phyloP scores from a whole-genome alignment of 495 filamentous ascomycete genomes.

The Barbatosphaeria neglecta region DNA sequence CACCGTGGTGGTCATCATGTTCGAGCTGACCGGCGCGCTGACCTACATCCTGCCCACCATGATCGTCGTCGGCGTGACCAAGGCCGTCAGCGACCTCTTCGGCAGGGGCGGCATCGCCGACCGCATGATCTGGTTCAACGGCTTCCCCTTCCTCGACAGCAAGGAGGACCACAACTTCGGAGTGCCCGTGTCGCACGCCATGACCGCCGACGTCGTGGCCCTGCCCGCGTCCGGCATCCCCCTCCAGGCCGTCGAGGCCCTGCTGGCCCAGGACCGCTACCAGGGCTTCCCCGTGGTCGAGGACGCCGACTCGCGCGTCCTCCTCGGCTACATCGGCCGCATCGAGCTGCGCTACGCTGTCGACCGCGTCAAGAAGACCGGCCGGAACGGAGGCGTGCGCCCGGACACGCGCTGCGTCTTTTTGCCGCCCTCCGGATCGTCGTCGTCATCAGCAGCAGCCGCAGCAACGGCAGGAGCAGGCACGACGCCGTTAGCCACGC shows the following conservation, averaged over 20 bases:
- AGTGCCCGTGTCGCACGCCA: constrained; percentile 84
- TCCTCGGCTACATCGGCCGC: constrained; percentile 89
- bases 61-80: constrained; percentile 97
- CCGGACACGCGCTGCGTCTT: constrained; percentile 65
- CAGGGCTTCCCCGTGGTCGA: constrained; percentile 94
- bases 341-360: constrained; percentile 92
- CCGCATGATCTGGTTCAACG: constrained; percentile 98
- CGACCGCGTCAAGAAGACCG: constrained; percentile 66
- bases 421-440: constrained; percentile 37
- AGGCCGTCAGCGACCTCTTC: constrained; percentile 83
- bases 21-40: constrained; percentile 86
- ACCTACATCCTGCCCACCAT: constrained; percentile 96
- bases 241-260: constrained; percentile 57
- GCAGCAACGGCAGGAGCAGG: no score
- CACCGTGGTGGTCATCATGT: constrained; percentile 97
- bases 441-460: constrained; percentile 12
- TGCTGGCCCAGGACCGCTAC: constrained; percentile 72
- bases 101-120: constrained; percentile 95
- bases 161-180: constrained; percentile 98
- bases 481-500: no score
- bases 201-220: constrained; percentile 68
- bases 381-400: no score
- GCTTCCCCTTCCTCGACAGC: constrained; percentile 94
- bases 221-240: constrained; percentile 67
- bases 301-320: constrained; percentile 51